Base-by-base conservation (phyloP, 2,329 filamentous ascomycete genomes). In the Monosporascus sp. region DNA sequence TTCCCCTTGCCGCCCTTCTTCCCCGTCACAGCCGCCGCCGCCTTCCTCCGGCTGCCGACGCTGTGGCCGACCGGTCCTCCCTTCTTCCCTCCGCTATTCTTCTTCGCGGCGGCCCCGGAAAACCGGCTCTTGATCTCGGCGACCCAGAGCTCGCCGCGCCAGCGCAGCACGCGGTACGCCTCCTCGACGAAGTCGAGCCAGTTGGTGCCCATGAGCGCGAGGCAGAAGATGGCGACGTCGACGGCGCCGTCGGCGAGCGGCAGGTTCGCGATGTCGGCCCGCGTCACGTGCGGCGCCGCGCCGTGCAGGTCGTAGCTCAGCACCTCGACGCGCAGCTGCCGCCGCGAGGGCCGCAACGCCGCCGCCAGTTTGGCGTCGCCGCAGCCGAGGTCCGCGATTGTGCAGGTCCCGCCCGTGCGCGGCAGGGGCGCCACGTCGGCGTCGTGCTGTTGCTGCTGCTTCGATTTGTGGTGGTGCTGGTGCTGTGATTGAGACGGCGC, bases 191-290 rank as follows among this genome's bases (percentile, higher is more conserved):
- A 97, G 62, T 90, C 86, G 50, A 96, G 82, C 93, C 94, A 99
- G 74, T 99, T 99, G 51, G 94, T 99, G 66, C 94, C 94, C 94
- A 99, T 99, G 54, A 99, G 82, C 48, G 93, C 94, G 34, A 99
- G 81, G 70, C 94, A 99, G 77, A 97, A 97, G 61, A 99, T 86
- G 48, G 89, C 89, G 5, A 99, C 80, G 69, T 99, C 91, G 56
- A 91, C 85, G 56, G 81, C 84, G 45, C 84, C 86, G 60, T 92
- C 85, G 5, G 76, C 75, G 0, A 96, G 74, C 0, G 93, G 93
- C 2, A 99, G 76, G 54, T 87, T 81, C 31, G 91, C 87, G 50
- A 97, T 94, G 72, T 99, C 94, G 15, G 94, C 91, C 57, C 86
- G 84, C 1, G 89, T 96, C 57, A 99, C 88, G 20, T 91, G 81